Evolutionary conservation across 2,329 filamentous ascomycete genomes (phyloP).

Genomic region (Didymellaceae sp.): DNA sequence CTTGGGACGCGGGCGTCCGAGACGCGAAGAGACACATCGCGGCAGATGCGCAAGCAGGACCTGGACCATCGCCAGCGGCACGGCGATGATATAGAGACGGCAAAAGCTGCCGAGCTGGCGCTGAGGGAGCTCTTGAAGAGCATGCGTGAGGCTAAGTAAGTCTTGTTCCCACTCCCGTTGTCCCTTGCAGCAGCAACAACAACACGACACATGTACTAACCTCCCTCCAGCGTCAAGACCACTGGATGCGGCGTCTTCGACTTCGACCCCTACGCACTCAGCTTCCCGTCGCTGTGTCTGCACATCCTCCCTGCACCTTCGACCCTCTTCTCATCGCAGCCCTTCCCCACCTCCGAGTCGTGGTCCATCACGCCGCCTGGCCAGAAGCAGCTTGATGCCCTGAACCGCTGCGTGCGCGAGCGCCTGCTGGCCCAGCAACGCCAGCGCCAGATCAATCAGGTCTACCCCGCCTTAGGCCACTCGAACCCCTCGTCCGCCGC

Average conservation of each 20-base stretch:
- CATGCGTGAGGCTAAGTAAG: constrained; percentile 74
- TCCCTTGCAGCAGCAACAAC: no score
- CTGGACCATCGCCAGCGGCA: constrained; percentile 63
- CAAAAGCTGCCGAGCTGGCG: constrained; percentile 82
- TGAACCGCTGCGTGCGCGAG: constrained; percentile 70
- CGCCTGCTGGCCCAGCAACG: constrained; percentile 60
- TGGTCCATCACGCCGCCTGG: constrained; percentile 83
- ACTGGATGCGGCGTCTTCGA: constrained; percentile 64
- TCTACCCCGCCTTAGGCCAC: constrained; percentile 36
- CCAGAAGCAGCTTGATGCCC: constrained; percentile 73
- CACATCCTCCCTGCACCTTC: constrained; percentile 81
- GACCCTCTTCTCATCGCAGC: constrained; percentile 80
- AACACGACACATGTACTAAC: constrained; percentile 8
- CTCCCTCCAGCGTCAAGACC: constrained; percentile 51
- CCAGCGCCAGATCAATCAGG: constrained; percentile 45
- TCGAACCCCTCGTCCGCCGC: constrained; percentile 36
- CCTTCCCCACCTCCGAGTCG: constrained; percentile 76
- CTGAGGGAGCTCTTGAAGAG: constrained; percentile 82
- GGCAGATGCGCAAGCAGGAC: constrained; percentile 60
- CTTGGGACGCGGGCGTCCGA: constrained; percentile 56
- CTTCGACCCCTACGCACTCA: constrained; percentile 84
- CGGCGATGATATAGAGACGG: constrained; percentile 77
- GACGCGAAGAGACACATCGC: constrained; percentile 46
- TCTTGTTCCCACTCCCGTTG: constrained; percentile 25
- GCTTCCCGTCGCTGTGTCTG: constrained; percentile 84